Conservation (phyloP, 208 protist species). For the Phytomonas sp. region DNA sequence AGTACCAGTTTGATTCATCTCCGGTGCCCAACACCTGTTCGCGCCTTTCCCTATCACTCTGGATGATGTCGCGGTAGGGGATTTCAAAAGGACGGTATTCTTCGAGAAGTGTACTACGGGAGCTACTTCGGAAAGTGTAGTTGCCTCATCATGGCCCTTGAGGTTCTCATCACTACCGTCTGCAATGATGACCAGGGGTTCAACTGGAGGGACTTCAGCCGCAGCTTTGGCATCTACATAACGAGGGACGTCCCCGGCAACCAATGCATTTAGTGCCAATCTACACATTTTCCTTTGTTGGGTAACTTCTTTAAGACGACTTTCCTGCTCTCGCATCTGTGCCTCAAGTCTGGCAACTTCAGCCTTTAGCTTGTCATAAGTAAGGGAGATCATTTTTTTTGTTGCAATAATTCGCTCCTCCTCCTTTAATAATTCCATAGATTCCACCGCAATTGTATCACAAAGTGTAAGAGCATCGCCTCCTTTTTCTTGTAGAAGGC, state of each 20-base stretch:
- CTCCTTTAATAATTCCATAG: constrained; percentile 44
- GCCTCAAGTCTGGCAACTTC: constrained; percentile 74
- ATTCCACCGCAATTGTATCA: constrained; percentile 56
- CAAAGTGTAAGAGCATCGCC: constrained; percentile 15
- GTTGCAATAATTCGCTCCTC: constrained; percentile 55
- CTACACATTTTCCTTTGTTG: constrained; percentile 75
- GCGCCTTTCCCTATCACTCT: not conserved
- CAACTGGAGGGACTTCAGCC: constrained; percentile 3
- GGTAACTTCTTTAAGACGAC: constrained; percentile 37
- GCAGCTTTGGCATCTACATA: constrained; percentile 21
- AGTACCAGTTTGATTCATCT: not conserved
- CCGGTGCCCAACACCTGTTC: not conserved
- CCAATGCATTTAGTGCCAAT: constrained; percentile 59
- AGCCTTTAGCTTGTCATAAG: constrained; percentile 71
- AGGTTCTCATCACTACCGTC: constrained; percentile 27
- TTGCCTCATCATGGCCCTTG: constrained; percentile 27
- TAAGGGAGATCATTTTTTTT: constrained; percentile 33
- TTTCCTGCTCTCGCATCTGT: constrained; percentile 57
- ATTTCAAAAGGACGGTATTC: constrained; percentile 15
- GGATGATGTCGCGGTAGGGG: constrained; percentile 7
- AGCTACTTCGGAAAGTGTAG: not conserved
- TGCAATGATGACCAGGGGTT: constrained; percentile 8
- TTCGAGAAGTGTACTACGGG: not conserved
- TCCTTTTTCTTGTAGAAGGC: constrained; percentile 9
- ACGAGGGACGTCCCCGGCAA: constrained; percentile 48